Conservation (phyloP, 805 yeast species). For the Nakazawaea siamensis region DNA sequence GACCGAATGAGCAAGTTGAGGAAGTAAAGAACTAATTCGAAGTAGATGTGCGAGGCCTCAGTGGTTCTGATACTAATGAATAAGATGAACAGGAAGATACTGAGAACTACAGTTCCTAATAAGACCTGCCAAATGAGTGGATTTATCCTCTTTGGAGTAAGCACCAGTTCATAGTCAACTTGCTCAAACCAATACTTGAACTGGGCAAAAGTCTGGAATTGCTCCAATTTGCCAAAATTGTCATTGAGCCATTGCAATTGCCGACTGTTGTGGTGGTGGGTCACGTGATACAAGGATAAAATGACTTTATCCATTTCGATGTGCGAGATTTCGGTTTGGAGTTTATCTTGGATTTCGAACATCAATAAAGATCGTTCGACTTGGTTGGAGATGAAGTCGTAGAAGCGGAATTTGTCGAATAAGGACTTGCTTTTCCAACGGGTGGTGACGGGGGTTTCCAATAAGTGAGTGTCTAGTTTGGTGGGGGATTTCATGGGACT, state of each 20-base stretch:
- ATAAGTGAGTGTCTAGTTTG: background rate
- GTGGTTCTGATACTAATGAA: too few relatives aligned
- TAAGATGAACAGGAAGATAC: too few relatives aligned
- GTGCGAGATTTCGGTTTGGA: slow-evolving; percentile 3
- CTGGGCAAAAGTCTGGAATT: slow-evolving; percentile 10
- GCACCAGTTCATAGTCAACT: too few relatives aligned
- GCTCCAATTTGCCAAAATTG: slow-evolving; percentile 7
- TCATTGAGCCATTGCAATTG: slow-evolving; percentile 14
- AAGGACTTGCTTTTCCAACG: background rate
- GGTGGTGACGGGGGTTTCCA: background rate
- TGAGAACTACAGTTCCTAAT: too few relatives aligned
- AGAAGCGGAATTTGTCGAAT: slow-evolving; percentile 9
- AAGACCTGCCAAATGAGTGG: too few relatives aligned
- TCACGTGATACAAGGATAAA: slow-evolving; percentile 11
- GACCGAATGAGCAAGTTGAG: too few relatives aligned
- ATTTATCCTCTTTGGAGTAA: too few relatives aligned
- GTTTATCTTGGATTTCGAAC: slow-evolving; percentile 9
- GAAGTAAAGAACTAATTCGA: background rate
- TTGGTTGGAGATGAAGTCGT: slow-evolving; percentile 9
- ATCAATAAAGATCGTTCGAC: slow-evolving; percentile 6
- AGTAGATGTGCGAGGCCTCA: background rate
- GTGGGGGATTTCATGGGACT: slow-evolving; percentile 6
- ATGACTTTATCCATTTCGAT: slow-evolving; percentile 10
- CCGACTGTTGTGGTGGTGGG: slow-evolving; percentile 9
- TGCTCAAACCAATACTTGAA: slow-evolving; percentile 14